Base-by-base conservation (phyloP, 208 protist genomes). In the Tetramitus jugosus region DNA sequence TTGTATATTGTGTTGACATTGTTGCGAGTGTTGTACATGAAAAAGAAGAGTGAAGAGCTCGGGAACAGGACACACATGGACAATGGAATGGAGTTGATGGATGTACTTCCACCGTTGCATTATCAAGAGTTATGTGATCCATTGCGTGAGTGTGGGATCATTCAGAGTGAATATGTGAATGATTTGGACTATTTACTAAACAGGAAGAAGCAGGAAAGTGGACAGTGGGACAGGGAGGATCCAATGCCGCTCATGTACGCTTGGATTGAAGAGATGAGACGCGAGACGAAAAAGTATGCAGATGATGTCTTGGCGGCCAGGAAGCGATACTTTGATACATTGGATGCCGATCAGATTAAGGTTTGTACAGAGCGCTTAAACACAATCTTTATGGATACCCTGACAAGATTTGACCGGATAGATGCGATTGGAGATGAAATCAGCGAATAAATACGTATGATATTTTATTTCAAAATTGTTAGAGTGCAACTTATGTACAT, bases 1-100 rank as follows among this genome's bases (percentile, higher is more conserved):
- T 49, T 71, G 43, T 71, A 71, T 13, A 49, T 71, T 52, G 8
- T 71, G 17, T 29, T 23, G 49, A 49, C n/a, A 35, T 49, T 71
- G 49, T 49, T 71, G 3, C 35, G 65, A 29, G 26, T 42, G 29
- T 23, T 49, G 10, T 37, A 71, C 35, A 13, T 37, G 20, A n/a
- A n/a, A n/a, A n/a, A n/a, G n/a, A n/a, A n/a, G n/a, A 65, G 31
- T n/a, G n/a, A n/a, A n/a, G n/a, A n/a, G n/a, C n/a, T n/a, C n/a
- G n/a, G n/a, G n/a, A n/a, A n/a, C n/a, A n/a, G n/a, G n/a, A n/a
- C n/a, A n/a, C n/a, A n/a, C n/a, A n/a, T n/a, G n/a, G n/a, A n/a
- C n/a, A n/a, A n/a, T n/a, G n/a, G n/a, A n/a, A 56, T 56, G 10
- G 49, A 56, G 6, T 26, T 35, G 10, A 23, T 35, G 4, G 56